These are phyloP conservation scores for Cladophialophora carrionii DNA, from an alignment of 2,329 filamentous ascomycete species.

Conservation along the genomic window DNA sequence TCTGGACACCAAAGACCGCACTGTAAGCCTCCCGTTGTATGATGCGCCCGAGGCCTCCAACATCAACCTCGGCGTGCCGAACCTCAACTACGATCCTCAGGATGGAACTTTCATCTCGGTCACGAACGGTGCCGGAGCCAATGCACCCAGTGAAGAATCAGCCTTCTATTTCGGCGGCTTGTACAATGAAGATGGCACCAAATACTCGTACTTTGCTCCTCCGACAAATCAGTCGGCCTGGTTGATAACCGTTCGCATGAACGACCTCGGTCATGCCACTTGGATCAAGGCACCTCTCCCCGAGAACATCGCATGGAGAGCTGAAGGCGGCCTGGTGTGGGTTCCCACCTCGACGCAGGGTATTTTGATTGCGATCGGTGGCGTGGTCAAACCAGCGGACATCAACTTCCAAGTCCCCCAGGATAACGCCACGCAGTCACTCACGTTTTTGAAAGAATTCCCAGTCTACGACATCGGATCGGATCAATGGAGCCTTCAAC, in stretches of 20 bases:
- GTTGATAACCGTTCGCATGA: conserved; percentile 65
- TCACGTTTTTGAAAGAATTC: conserved; percentile 41
- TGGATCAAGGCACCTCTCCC: conserved; percentile 62
- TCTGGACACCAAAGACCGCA: conserved; percentile 12
- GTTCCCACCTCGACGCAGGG: conserved; percentile 46
- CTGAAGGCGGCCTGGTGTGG: conserved; percentile 69
- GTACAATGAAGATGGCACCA: conserved; percentile 50
- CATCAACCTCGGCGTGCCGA: conserved; percentile 9
- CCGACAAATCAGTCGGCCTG: conserved; percentile 52
- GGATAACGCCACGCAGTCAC: conserved; percentile 17
- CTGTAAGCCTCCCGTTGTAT: conserved; percentile 21
- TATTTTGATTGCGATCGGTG: conserved; percentile 46
- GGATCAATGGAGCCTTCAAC: conserved; percentile 45
- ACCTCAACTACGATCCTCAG: conserved; percentile 40
- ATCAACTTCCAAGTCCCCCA: conserved; percentile 5
- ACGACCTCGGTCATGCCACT: conserved; percentile 50
- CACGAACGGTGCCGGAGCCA: conserved; percentile 47
- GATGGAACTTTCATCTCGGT: conserved; percentile 51
- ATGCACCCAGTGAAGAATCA: conserved; percentile 68
- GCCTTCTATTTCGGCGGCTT: conserved; percentile 72
- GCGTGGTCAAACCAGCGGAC: conserved; percentile 36
- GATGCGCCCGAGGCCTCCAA: conserved; percentile 10
- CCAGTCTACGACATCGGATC: conserved; percentile 45
- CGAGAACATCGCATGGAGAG: conserved; percentile 56
- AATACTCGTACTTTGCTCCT: conserved; percentile 36